Percentiles rank a stretch among this genome's conserved stretches.
phyloP scores from a whole-genome alignment of 331 rosid genomes.

The Phaseolus coccineus region DNA sequence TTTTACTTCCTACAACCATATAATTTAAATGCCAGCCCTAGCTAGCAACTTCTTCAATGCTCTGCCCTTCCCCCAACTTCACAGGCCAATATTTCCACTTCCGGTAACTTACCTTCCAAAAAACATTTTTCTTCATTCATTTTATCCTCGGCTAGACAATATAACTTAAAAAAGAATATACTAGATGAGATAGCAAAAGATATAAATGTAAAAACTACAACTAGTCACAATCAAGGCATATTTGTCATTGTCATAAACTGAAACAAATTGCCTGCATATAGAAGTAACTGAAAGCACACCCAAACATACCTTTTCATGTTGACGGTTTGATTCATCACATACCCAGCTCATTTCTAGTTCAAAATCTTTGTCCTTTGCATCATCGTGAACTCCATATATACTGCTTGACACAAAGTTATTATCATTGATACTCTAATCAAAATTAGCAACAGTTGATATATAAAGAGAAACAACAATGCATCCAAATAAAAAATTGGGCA shows the following conservation, averaged over 20 bases:
- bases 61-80: background rate
- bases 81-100: background rate
- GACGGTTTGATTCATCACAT: conserved; percentile 95
- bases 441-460: background rate
- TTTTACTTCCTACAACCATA: background rate
- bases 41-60: background rate
- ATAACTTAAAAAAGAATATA: background rate
- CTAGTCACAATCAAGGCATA: background rate
- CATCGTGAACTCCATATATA: conserved; percentile 97
- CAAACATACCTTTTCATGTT: conserved; percentile 79
- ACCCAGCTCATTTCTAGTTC: conserved; percentile 99
- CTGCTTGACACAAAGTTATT: conserved; percentile 46
- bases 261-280: background rate
- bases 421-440: conserved; percentile 5
- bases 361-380: conserved; percentile 96
- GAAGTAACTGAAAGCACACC: conserved; percentile 23
- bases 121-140: background rate
- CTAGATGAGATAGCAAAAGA: background rate
- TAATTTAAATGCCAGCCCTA: background rate
- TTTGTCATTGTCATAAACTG: background rate
- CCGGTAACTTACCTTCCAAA: background rate
- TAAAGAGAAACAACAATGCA: background rate
- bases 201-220: background rate
- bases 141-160: background rate
- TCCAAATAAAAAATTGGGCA: conserved; percentile 17